Evolutionary conservation across 331 rosid genomes (phyloP), one percentile per base, ranked within the genome.

Genomic region (Prunus yedoensis): DNA sequence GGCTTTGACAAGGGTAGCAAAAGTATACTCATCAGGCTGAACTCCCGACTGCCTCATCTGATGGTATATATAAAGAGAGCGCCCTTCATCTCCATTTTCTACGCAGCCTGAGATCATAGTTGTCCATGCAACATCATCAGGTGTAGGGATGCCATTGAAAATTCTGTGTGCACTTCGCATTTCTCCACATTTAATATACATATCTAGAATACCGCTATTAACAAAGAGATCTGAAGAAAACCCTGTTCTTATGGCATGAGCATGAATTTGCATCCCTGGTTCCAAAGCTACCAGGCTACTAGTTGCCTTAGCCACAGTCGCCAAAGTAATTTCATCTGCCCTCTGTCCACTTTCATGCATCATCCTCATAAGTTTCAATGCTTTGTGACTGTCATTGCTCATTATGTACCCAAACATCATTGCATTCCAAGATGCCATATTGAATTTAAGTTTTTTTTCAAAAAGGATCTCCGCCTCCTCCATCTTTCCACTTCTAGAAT

Each of bases 91-190:
- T 75, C 98, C 96, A 86, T 94, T 94, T 58, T 94, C 98, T 74
- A 91, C 71, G 45, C 84, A 90, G 27, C 98, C 96, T 6, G 96
- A 91, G 72, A 94, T 91, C 91, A 94, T 89, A 56, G 94, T 87
- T 17, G 96, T 94, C 96, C 98, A 94, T 25, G 91, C 96, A 77
- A 94, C 91, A 79, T 86, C 86, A 78, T 91, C 96, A 5, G 93
- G 96, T 15, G 61, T 76, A 66, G 86, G 86, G 61, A 93, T 93
- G 79, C 80, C 85, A 35, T 58, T 66, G 84, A 93, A 93, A 68
- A 89, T 78, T 61, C 16, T 57, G 66, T 23, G 56, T 2, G 98
- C 91, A 70, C 81, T 76, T 79, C 70, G 74, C 90, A 88, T 79
- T 60, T 89, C 98, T 82, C 98, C 96, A 70, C 96, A 86, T 84